These are phyloP conservation scores for Tetradesmus lagerheimii DNA, from an alignment of 139 green algal species.

Conservation along the genomic window DNA sequence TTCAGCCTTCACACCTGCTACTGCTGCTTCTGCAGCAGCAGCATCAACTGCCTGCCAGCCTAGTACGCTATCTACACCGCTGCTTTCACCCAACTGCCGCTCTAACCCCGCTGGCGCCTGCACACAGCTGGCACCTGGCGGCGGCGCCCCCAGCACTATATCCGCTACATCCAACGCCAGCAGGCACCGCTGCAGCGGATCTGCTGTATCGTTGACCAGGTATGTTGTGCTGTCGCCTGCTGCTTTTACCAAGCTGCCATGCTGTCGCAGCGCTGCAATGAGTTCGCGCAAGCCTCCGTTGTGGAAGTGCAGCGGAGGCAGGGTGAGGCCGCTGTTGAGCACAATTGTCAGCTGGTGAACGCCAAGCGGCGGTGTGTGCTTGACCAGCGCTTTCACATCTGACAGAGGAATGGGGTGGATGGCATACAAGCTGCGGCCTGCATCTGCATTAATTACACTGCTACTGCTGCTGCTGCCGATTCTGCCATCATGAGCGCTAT, in stretches of 20 bases:
- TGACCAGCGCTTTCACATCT: slow-evolving; percentile 83
- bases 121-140: slow-evolving; percentile 51
- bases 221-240: slow-evolving; percentile 74
- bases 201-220: slow-evolving; percentile 85
- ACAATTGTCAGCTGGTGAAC: slow-evolving; percentile 81
- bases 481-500: neutral
- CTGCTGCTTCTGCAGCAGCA: slow-evolving; percentile 25
- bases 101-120: neutral
- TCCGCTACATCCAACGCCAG: slow-evolving; percentile 69
- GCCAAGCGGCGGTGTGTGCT: slow-evolving; percentile 77
- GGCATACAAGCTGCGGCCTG: slow-evolving; percentile 65
- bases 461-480: slow-evolving; percentile 35
- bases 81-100: neutral
- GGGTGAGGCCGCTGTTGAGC: slow-evolving; percentile 78
- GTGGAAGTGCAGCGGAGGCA: slow-evolving; percentile 86
- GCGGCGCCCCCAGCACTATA: slow-evolving; percentile 62
- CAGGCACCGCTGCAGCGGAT: slow-evolving; percentile 82
- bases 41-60: slow-evolving; percentile 13
- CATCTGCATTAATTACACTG: neutral
- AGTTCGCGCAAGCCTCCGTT: slow-evolving; percentile 74
- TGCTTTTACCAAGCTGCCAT: slow-evolving; percentile 69
- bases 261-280: slow-evolving; percentile 68
- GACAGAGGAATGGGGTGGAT: slow-evolving; percentile 84
- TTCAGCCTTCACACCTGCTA: neutral
- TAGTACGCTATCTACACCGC: neutral